phyloP scores from a whole-genome alignment of 345 rosid genomes.

The Ricinus communis region DNA sequence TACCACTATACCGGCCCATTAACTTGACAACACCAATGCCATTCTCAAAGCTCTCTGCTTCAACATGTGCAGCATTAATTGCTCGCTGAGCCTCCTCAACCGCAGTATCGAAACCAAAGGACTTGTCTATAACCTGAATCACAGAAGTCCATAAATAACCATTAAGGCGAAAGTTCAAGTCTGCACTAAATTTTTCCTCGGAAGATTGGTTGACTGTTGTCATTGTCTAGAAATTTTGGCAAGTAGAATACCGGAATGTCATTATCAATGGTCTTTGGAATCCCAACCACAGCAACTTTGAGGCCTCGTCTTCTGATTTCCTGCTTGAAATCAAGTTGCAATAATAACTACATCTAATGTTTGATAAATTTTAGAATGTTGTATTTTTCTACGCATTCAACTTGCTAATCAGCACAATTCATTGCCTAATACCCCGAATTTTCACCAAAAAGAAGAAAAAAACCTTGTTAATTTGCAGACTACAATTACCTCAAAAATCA shows the following conservation, averaged over 20 bases:
- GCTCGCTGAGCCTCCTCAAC: constrained; percentile 97
- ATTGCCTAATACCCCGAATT: not conserved
- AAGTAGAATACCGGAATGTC: constrained; percentile 52
- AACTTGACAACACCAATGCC: constrained; percentile 86
- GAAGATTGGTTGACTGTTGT: not conserved
- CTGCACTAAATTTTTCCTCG: not conserved
- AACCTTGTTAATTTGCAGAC: too few species aligned
- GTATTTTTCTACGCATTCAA: not conserved
- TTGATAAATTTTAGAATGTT: not conserved
- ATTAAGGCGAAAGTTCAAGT: not conserved
- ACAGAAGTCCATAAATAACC: not conserved
- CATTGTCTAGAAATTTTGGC: not conserved
- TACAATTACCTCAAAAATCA: constrained; percentile 64
- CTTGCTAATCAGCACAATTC: not conserved
- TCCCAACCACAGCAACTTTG: constrained; percentile 75
- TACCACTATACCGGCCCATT: constrained; percentile 91
- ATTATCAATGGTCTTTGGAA: constrained; percentile 79
- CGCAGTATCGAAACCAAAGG: constrained; percentile 93
- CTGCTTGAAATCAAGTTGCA: constrained; percentile 24
- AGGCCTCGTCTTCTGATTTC: constrained; percentile 65
- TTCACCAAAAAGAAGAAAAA: too few species aligned
- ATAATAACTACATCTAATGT: not conserved
- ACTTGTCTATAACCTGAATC: constrained; percentile 70
- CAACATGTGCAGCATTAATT: constrained; percentile 92
- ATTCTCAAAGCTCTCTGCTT: constrained; percentile 73